Percentiles rank a stretch among this genome's conserved stretches.
phyloP scores from a whole-genome alignment of 2,329 filamentous ascomycete genomes.

The Leptographium lundbergii region DNA sequence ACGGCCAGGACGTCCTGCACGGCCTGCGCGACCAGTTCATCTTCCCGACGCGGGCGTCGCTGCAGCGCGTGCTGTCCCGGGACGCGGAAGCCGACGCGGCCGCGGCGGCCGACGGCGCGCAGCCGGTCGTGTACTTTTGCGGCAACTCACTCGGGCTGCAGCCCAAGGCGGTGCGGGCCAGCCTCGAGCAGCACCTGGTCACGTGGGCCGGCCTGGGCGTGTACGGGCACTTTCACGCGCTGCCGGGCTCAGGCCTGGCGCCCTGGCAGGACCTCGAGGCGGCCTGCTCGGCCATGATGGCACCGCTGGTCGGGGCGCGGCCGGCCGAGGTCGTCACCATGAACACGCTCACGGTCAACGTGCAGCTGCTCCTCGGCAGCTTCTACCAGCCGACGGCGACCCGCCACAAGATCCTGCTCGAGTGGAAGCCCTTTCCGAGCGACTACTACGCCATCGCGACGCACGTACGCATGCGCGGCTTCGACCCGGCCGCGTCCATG shows the following conservation, averaged over 20 bases:
- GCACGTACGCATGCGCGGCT: conserved; percentile 60
- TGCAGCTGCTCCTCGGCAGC: conserved; percentile 75
- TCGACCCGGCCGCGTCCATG: conserved; percentile 55
- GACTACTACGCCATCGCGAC: conserved; percentile 82
- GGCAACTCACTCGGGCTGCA: conserved; percentile 85
- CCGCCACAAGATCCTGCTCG: conserved; percentile 67
- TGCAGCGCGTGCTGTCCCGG: conserved; percentile 49
- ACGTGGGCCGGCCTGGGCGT: conserved; percentile 85
- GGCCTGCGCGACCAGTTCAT: conserved; percentile 59
- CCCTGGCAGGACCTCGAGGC: conserved; percentile 73
- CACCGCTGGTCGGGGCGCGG: conserved; percentile 61
- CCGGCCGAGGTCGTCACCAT: conserved; percentile 71
- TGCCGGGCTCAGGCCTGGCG: conserved; percentile 53
- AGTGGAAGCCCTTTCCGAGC: conserved; percentile 81
- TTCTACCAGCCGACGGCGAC: conserved; percentile 61
- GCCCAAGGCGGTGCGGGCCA: conserved; percentile 51
- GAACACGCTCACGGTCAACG: conserved; percentile 72
- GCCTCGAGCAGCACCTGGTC: conserved; percentile 60
- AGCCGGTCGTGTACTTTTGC: conserved; percentile 64
- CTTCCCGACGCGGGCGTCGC: conserved; percentile 60
- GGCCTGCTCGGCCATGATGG: conserved; percentile 55
- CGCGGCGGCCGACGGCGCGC: conserved; percentile 10
- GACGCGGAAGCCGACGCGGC: not conserved
- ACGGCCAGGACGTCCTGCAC: conserved; percentile 46
- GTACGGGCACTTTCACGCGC: conserved; percentile 63